Evolutionary conservation across 2,329 filamentous ascomycete genomes (phyloP).

Genomic region (Monilinia fructicola): DNA sequence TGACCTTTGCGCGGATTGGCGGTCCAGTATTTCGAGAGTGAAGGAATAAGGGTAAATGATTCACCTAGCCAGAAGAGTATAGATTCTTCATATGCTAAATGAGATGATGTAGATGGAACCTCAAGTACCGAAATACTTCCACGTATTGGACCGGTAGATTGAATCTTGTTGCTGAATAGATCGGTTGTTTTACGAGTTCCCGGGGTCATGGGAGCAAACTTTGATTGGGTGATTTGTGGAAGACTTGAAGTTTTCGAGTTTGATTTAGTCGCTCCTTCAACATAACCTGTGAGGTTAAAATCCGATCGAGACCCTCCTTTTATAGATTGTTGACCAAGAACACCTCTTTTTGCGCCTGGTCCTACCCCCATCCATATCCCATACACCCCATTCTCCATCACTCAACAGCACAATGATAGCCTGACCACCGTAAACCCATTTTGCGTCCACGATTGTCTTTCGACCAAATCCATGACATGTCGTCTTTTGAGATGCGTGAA

Average conservation of each 20-base stretch:
- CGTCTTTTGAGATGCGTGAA: constrained; percentile 45
- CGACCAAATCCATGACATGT: constrained; percentile 49
- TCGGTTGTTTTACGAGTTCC: constrained; percentile 49
- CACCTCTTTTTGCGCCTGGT: constrained; percentile 49
- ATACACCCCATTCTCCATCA: constrained; percentile 67
- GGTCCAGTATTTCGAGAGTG: constrained; percentile 40
- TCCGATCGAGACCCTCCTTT: constrained; percentile 57
- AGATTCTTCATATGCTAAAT: constrained; percentile 37
- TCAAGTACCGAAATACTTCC: constrained; percentile 39
- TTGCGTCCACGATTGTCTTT: constrained; percentile 61
- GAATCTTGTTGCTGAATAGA: constrained; percentile 32
- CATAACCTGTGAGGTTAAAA: constrained; percentile 58
- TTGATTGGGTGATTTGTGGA: constrained; percentile 43
- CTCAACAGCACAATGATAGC: constrained; percentile 59
- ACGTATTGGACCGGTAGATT: constrained; percentile 24
- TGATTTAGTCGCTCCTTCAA: constrained; percentile 53
- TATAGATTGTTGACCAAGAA: constrained; percentile 42
- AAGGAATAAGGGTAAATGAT: constrained; percentile 38
- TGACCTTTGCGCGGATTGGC: constrained; percentile 32
- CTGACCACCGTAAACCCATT: constrained; percentile 61
- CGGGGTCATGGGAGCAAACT: constrained; percentile 65
- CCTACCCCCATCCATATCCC: constrained; percentile 62
- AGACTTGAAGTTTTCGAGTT: constrained; percentile 26
- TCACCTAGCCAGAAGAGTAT: constrained; percentile 41
- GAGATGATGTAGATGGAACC: constrained; percentile 33